A percentile compares a stretch with the other conserved stretches of the same genome.
These are phyloP conservation scores for Diophrys appendiculata DNA, from an alignment of 73 alveolate species.

Conservation along the genomic window DNA sequence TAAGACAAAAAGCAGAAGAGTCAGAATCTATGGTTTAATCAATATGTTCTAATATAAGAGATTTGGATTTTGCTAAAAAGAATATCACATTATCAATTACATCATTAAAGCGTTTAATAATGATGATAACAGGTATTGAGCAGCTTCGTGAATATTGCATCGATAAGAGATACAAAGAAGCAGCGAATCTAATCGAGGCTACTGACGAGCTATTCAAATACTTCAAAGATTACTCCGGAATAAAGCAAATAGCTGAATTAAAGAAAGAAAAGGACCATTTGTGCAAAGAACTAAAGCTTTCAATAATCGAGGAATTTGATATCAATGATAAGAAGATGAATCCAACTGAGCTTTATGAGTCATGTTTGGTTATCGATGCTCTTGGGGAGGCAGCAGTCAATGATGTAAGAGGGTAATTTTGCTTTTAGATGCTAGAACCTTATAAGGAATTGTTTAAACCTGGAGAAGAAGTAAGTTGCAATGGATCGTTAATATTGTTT, in stretches of 20 bases:
- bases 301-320: conserved; percentile 78
- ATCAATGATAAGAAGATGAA: conserved; percentile 27
- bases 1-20: conserved; percentile 90
- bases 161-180: conserved; percentile 88
- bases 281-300: conserved; percentile 68
- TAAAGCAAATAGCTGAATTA: conserved; percentile 79
- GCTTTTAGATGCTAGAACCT: conserved; percentile 82
- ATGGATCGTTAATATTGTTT: background rate
- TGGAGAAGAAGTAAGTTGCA: conserved; percentile 45
- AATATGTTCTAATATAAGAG: conserved; percentile 93
- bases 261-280: conserved; percentile 81
- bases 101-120: conserved; percentile 87
- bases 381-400: conserved; percentile 82
- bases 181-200: conserved; percentile 93
- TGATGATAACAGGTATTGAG: conserved; percentile 94
- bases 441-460: conserved; percentile 82
- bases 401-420: conserved; percentile 79
- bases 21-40: conserved; percentile 89
- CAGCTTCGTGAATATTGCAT: conserved; percentile 80
- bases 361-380: conserved; percentile 85
- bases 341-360: conserved; percentile 77
- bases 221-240: conserved; percentile 87
- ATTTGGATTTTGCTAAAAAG: conserved; percentile 93
- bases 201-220: conserved; percentile 87
- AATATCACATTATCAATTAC: conserved; percentile 91